Conservation (phyloP, 2,329 filamentous ascomycete genomes). For the Diaporthe vaccinii region DNA sequence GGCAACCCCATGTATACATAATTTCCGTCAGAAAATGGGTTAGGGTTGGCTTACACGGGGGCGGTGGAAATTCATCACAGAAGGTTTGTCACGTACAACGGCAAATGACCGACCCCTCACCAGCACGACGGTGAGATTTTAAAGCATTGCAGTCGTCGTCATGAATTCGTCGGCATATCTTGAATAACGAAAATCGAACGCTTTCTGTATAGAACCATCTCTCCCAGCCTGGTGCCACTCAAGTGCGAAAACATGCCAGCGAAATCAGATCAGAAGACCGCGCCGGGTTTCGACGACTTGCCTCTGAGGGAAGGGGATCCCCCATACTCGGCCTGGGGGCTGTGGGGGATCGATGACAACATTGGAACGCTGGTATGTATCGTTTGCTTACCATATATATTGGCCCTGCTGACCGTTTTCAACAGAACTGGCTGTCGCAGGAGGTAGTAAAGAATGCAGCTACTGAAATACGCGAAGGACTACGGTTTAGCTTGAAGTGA, state of each 20-base stretch:
- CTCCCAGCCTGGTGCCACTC: not conserved
- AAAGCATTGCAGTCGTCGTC: not conserved
- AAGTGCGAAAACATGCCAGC: not conserved
- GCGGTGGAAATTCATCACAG: not conserved
- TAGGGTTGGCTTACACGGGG: not conserved
- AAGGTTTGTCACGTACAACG: not conserved
- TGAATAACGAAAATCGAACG: not conserved
- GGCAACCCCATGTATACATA: not conserved
- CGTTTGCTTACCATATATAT: too few relatives aligned
- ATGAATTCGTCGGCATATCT: not conserved
- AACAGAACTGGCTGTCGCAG: constrained; percentile 44
- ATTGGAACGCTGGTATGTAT: constrained; percentile 40
- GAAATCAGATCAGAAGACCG: not conserved
- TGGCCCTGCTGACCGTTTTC: not conserved
- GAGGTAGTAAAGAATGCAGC: constrained; percentile 38
- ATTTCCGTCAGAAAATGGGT: not conserved
- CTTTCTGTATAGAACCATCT: not conserved
- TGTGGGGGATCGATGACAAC: constrained; percentile 30
- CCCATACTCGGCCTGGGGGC: constrained; percentile 31
- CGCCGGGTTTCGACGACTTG: not conserved
- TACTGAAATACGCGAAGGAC: constrained; percentile 35
- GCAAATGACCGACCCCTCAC: not conserved
- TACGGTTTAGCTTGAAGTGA: constrained; percentile 41
- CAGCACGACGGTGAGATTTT: not conserved
- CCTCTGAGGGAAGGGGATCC: constrained; percentile 5